A percentile compares a stretch with the other conserved stretches of the same genome.
phyloP scores from a whole-genome alignment of 352 stramenopile genomes.

The Peronospora destructor region DNA sequence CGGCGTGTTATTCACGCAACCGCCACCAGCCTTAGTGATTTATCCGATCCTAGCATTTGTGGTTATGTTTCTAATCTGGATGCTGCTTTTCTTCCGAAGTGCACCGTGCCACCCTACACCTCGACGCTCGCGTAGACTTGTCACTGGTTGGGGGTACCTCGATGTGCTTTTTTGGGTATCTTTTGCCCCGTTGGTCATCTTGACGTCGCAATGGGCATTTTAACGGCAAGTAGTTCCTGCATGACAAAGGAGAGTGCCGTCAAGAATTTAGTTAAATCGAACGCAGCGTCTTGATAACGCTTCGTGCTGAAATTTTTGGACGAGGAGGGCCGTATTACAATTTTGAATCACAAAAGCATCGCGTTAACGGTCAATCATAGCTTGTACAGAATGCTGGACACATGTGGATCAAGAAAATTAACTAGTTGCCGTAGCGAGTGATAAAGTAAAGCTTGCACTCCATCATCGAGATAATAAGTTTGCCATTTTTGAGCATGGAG shows the following conservation, averaged over 20 bases:
- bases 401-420: too few relatives aligned
- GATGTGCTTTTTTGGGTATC: constrained; percentile 85
- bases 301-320: too few relatives aligned
- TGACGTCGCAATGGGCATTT: constrained; percentile 82
- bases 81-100: constrained; percentile 64
- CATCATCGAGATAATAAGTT: too few relatives aligned
- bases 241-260: neutral
- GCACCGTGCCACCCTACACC: constrained; percentile 8
- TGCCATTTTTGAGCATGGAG: too few relatives aligned
- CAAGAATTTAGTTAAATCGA: neutral
- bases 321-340: too few relatives aligned
- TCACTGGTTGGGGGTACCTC: constrained; percentile 50
- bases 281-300: too few relatives aligned
- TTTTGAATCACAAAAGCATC: too few relatives aligned
- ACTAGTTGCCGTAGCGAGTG: too few relatives aligned
- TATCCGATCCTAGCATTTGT: constrained; percentile 56
- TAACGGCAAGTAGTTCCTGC: constrained; percentile 16
- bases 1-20: constrained; percentile 50
- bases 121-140: constrained; percentile 15
- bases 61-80: constrained; percentile 68
- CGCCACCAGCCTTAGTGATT: constrained; percentile 47
- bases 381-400: too few relatives aligned
- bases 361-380: too few relatives aligned
- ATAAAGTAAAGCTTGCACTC: too few relatives aligned
- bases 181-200: constrained; percentile 68